Evolutionary conservation across 2,329 filamentous ascomycete genomes (phyloP).

Genomic region (Colletotrichum orchidophilum): DNA sequence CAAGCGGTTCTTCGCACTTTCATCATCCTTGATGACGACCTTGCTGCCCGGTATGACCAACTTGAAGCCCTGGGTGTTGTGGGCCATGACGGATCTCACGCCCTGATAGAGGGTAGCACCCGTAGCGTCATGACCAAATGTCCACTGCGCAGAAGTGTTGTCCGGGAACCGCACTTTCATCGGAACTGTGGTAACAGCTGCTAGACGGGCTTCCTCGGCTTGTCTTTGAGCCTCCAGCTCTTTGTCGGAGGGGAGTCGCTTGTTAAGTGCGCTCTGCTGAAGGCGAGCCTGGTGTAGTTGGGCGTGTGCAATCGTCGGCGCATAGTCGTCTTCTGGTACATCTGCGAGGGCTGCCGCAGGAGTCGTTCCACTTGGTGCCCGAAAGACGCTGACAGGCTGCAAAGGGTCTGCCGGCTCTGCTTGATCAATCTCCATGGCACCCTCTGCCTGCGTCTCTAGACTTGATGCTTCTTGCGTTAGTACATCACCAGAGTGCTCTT

Average conservation of each 20-base stretch:
- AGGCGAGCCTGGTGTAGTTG: slow-evolving; percentile 78
- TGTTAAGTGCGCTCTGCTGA: slow-evolving; percentile 71
- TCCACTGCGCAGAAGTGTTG: slow-evolving; percentile 78
- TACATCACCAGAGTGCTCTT: neutral
- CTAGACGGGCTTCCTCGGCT: slow-evolving; percentile 71
- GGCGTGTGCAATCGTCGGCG: slow-evolving; percentile 78
- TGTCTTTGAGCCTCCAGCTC: slow-evolving; percentile 78
- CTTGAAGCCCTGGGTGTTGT: slow-evolving; percentile 73
- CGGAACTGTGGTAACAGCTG: slow-evolving; percentile 72
- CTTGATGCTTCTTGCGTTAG: neutral
- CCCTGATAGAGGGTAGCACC: slow-evolving; percentile 78
- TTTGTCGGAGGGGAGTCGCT: slow-evolving; percentile 81
- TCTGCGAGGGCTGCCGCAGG: slow-evolving; percentile 77
- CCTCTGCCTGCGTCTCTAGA: slow-evolving; percentile 7
- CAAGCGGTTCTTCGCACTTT: slow-evolving; percentile 62
- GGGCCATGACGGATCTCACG: slow-evolving; percentile 76
- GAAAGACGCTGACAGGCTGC: slow-evolving; percentile 75
- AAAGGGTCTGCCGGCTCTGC: slow-evolving; percentile 45
- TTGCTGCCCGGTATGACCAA: slow-evolving; percentile 71
- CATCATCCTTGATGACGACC: slow-evolving; percentile 57
- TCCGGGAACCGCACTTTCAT: slow-evolving; percentile 91
- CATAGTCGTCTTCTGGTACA: slow-evolving; percentile 79
- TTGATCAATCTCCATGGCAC: slow-evolving; percentile 42
- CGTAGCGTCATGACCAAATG: slow-evolving; percentile 74
- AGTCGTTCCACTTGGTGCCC: slow-evolving; percentile 77